These are phyloP conservation scores for Leucosporidium creatinivorum DNA, from an alignment of 768 basidiomycete genomes.

Conservation along the genomic window DNA sequence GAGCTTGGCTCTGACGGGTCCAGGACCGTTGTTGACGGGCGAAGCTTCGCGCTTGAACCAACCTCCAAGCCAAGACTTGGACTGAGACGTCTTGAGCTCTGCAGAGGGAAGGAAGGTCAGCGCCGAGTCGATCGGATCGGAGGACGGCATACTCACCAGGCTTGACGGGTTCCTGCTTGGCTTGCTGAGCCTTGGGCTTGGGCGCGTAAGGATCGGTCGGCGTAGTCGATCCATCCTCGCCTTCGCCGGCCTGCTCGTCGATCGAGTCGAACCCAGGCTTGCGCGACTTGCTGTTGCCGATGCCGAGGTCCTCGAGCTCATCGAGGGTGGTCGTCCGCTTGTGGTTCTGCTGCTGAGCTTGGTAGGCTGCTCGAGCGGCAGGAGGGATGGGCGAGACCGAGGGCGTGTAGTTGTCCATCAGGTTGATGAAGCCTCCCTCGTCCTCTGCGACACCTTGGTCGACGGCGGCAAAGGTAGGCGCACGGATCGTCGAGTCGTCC, in stretches of 20 bases:
- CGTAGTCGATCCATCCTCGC: slow-evolving; percentile 37
- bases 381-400: slow-evolving; percentile 42
- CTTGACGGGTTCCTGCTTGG: too few species aligned
- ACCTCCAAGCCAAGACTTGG: slow-evolving; percentile 66
- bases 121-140: neutral
- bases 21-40: slow-evolving; percentile 50
- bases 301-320: slow-evolving; percentile 79
- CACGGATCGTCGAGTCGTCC: neutral
- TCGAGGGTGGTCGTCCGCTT: slow-evolving; percentile 38
- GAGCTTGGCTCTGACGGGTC: slow-evolving; percentile 80
- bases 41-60: slow-evolving; percentile 62
- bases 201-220: neutral
- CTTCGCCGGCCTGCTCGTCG: slow-evolving; percentile 30
- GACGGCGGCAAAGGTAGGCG: slow-evolving; percentile 56
- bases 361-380: slow-evolving; percentile 3
- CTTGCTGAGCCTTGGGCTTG: too few species aligned
- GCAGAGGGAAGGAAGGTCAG: neutral
- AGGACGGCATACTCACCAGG: neutral
- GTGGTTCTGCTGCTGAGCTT: slow-evolving; percentile 12
- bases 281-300: slow-evolving; percentile 63
- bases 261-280: slow-evolving; percentile 30
- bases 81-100: slow-evolving; percentile 35
- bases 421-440: slow-evolving; percentile 65
- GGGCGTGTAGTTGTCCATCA: slow-evolving; percentile 58
- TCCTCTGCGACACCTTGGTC: slow-evolving; percentile 42